phyloP scores from a whole-genome alignment of 768 basidiomycete species.

The Tephrocybe sp. region DNA sequence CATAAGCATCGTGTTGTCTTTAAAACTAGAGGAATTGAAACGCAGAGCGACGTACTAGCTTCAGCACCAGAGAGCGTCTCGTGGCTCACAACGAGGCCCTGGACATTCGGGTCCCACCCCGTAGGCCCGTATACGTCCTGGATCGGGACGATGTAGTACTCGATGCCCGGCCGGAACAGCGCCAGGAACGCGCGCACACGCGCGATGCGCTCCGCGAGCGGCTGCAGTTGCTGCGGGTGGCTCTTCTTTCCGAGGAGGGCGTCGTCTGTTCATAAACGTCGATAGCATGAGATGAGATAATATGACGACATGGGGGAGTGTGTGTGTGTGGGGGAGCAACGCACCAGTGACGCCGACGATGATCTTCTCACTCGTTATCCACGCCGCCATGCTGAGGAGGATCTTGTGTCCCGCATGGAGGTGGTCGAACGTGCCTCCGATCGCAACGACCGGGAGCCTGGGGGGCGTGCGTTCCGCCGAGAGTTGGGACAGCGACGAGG shows the following conservation, averaged over 20 bases:
- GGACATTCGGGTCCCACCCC: constrained; percentile 82
- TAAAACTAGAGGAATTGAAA: not conserved
- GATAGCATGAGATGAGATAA: constrained; percentile 1
- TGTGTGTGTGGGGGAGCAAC: constrained; percentile 18
- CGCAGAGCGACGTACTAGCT: constrained; percentile 53
- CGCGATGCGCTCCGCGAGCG: constrained; percentile 53
- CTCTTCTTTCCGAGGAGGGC: constrained; percentile 69
- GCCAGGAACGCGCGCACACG: constrained; percentile 67
- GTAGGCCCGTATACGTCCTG: constrained; percentile 92
- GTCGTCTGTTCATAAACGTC: constrained; percentile 66
- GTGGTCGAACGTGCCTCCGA: constrained; percentile 98
- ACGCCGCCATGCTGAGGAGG: constrained; percentile 88
- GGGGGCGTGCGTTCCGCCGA: constrained; percentile 18
- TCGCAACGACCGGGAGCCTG: constrained; percentile 66
- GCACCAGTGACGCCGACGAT: constrained; percentile 89
- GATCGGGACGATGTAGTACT: constrained; percentile 71
- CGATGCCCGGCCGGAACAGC: constrained; percentile 66
- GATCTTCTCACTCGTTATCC: constrained; percentile 75
- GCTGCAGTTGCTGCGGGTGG: constrained; percentile 66
- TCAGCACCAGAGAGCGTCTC: constrained; percentile 82
- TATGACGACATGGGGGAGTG: constrained; percentile 8
- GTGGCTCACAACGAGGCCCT: constrained; percentile 87
- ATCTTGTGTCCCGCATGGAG: constrained; percentile 98
- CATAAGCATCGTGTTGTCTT: not conserved
- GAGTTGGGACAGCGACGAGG: constrained; percentile 1